Conservation (phyloP, 2,329 filamentous ascomycete species). For the Arachnomyces sp. region DNA sequence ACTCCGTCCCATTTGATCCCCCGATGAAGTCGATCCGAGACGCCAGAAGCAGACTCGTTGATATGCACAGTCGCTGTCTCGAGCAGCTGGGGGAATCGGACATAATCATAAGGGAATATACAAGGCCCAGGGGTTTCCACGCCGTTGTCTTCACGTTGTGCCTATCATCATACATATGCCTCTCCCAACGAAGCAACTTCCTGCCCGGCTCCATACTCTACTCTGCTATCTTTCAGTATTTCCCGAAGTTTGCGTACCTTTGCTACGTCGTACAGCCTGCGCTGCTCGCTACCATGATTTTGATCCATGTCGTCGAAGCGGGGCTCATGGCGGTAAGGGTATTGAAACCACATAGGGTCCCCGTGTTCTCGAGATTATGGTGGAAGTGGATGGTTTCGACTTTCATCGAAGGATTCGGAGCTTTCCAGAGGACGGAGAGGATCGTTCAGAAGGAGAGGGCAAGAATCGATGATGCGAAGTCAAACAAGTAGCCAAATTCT, state of each 20-base stretch:
- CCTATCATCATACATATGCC: constrained; percentile 47
- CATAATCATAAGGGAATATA: constrained; percentile 47
- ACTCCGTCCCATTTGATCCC: constrained; percentile 59
- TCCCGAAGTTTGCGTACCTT: constrained; percentile 52
- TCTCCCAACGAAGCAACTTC: constrained; percentile 46
- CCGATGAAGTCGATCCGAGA: constrained; percentile 63
- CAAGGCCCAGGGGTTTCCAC: constrained; percentile 45
- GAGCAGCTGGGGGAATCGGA: constrained; percentile 53
- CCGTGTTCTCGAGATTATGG: constrained; percentile 42
- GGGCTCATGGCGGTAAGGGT: constrained; percentile 38
- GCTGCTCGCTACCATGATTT: constrained; percentile 53
- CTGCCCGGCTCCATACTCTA: constrained; percentile 46
- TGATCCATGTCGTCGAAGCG: constrained; percentile 60
- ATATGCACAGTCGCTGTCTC: constrained; percentile 60
- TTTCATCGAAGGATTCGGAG: constrained; percentile 47
- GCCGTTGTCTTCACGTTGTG: constrained; percentile 50
- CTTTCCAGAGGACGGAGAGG: constrained; percentile 40
- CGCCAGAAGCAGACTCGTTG: constrained; percentile 61
- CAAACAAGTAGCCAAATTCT: constrained; percentile 11
- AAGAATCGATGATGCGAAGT: constrained; percentile 22
- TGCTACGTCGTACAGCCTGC: constrained; percentile 53
- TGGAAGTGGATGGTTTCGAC: constrained; percentile 47
- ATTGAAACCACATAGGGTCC: constrained; percentile 47
- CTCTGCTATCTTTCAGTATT: constrained; percentile 42
- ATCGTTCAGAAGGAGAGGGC: constrained; percentile 35